Base-by-base conservation (phyloP, 306 rosid species). In the Ammopiptanthus mongolicus region DNA sequence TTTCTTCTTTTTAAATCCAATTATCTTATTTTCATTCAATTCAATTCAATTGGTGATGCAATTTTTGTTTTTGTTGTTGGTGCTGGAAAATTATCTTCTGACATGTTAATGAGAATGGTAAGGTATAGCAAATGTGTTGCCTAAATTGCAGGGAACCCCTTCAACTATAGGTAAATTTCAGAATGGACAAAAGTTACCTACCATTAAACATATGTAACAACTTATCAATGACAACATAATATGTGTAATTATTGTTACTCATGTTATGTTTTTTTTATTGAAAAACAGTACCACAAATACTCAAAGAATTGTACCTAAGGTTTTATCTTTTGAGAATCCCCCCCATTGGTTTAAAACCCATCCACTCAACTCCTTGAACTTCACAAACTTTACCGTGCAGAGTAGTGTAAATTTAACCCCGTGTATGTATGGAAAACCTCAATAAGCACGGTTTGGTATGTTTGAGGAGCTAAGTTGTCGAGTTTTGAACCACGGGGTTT, bases 31-130 rank as follows among this genome's bases (percentile, higher is more conserved):
- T 51, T 66, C 18, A 37, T 76, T 42, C 44, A 34, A 44, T 71
- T 42, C 44, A 34, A 44, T 71, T 79, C 37, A 21, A 58, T 51
- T 61, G 55, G 21, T 78, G 70, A 1, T 72, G 76, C 50, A 14
- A 1, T 44, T 47, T 76, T 2, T 31, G 18, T 42, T 23, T 33
- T 10, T 65, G 44, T 36, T 60, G 22, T n/a, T 12, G 46, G 13
- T 71, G 74, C 6, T 34, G 41, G 33, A 65, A 75, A 53, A 19
- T 15, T 1, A 37, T 5, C 28, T 42, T 17, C 5, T 25, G 19
- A 5, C 15, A 41, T 18, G 47, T 72, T 37, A 23, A 39, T 36
- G 19, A 39, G 66, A 28, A 42, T 55, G 14, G 44, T 22, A 29
- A 14, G 69, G 73, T 79, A 23, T 65, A 31, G 15, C 72, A 44